These are phyloP conservation scores for Schwanniomyces polymorphus DNA, from an alignment of 805 yeast species.

Conservation along the genomic window DNA sequence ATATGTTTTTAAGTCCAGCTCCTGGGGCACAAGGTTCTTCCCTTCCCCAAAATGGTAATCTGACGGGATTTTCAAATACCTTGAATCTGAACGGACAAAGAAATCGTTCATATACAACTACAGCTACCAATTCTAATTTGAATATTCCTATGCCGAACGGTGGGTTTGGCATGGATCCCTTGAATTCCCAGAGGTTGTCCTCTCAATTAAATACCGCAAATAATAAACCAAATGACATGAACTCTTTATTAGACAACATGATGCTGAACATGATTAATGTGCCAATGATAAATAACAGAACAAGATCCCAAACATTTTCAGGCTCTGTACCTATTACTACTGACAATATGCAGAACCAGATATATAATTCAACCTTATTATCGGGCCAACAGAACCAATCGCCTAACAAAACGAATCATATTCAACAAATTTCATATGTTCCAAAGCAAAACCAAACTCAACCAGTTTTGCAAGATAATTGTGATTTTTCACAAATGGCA, in stretches of 20 bases:
- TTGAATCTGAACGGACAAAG: slow-evolving; percentile 18
- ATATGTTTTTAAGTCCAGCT: slow-evolving; percentile 13
- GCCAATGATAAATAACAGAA: slow-evolving; percentile 17
- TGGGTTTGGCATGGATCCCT: slow-evolving; percentile 7
- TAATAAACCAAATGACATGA: slow-evolving; percentile 24
- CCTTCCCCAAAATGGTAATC: slow-evolving; percentile 8
- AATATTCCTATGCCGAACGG: slow-evolving; percentile 11
- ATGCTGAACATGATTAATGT: slow-evolving; percentile 20
- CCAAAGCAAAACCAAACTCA: slow-evolving; percentile 7
- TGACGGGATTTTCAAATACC: slow-evolving; percentile 10
- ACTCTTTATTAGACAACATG: slow-evolving; percentile 30
- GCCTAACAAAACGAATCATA: slow-evolving; percentile 1
- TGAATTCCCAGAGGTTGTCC: slow-evolving; percentile 15
- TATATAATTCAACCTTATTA: neutral
- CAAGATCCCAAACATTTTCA: slow-evolving; percentile 42
- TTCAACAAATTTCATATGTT: neutral
- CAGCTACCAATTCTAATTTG: slow-evolving; percentile 29
- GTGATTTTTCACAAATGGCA: slow-evolving; percentile 56
- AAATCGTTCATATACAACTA: slow-evolving; percentile 55
- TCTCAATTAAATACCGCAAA: slow-evolving; percentile 22
- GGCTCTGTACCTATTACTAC: slow-evolving; percentile 30
- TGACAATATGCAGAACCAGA: slow-evolving; percentile 4
- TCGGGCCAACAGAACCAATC: slow-evolving; percentile 8
- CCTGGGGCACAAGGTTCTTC: slow-evolving; percentile 10
- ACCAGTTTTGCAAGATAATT: slow-evolving; percentile 49